Evolutionary conservation across 225 moss, liverwort and hornwort genomes (phyloP).

Genomic region (Bryum argenteum): DNA sequence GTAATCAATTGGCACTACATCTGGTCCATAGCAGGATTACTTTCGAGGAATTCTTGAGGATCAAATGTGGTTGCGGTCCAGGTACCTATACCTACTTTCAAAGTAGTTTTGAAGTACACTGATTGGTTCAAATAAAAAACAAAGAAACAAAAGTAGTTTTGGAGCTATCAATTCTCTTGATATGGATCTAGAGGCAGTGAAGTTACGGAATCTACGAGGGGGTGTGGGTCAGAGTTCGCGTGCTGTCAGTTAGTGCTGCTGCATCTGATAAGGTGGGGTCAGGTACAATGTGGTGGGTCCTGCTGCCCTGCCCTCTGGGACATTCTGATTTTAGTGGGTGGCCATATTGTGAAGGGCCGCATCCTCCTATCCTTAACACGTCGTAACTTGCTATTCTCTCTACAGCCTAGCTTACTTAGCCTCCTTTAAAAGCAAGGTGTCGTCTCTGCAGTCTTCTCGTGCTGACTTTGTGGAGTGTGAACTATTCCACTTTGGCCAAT

Average conservation of each 20-base stretch:
- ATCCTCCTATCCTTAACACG: slow-evolving; percentile 5
- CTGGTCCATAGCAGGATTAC: too few relatives aligned
- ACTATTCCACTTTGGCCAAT: background rate
- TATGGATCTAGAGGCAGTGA: background rate
- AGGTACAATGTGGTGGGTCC: background rate
- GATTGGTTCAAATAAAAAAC: too few relatives aligned
- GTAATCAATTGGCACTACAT: too few relatives aligned
- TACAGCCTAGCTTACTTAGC: too few relatives aligned
- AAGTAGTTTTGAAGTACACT: background rate
- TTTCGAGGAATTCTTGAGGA: too few relatives aligned
- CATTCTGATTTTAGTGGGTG: slow-evolving; percentile 9
- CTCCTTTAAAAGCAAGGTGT: background rate
- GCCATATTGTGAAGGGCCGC: slow-evolving; percentile 8
- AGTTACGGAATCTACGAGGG: background rate
- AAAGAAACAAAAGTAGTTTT: too few relatives aligned
- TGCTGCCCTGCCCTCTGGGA: too few relatives aligned
- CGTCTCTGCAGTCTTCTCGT: background rate
- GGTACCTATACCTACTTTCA: too few relatives aligned
- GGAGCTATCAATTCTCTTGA: background rate
- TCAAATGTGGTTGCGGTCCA: too few relatives aligned
- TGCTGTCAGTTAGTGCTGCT: background rate
- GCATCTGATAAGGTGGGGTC: background rate
- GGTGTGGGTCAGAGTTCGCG: background rate
- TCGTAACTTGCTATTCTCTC: slow-evolving; percentile 15
- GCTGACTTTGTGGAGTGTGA: background rate